Evolutionary conservation across 2,329 filamentous ascomycete species (phyloP).

Genomic region (Talaromyces sp.): DNA sequence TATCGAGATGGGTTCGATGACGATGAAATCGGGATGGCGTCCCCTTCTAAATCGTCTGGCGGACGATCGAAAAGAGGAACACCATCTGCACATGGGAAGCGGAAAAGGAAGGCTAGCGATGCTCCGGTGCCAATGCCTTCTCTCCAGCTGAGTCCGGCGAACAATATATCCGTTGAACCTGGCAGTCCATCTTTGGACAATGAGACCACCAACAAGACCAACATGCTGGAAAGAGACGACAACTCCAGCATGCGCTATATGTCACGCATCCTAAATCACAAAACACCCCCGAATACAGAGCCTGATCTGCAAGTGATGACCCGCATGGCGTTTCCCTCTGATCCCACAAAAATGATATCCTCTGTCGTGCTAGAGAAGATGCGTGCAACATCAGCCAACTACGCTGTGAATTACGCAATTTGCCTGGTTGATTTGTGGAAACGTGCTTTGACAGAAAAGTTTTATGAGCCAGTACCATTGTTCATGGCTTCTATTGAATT

Average conservation of each 20-base stretch:
- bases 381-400: constrained; percentile 37
- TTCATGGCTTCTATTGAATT: constrained; percentile 38
- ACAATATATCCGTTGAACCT: background rate
- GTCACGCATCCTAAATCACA: constrained; percentile 53
- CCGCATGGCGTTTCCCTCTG: constrained; percentile 49
- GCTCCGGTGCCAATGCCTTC: constrained; percentile 46
- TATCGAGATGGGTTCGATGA: constrained; percentile 62
- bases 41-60: constrained; percentile 47
- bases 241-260: constrained; percentile 37
- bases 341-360: constrained; percentile 44
- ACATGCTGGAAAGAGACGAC: constrained; percentile 11
- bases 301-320: constrained; percentile 52
- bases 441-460: constrained; percentile 51
- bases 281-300: constrained; percentile 42
- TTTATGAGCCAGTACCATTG: constrained; percentile 38
- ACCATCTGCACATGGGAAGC: constrained; percentile 53
- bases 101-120: constrained; percentile 49
- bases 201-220: constrained; percentile 4
- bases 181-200: constrained; percentile 17
- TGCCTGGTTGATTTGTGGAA: constrained; percentile 52
- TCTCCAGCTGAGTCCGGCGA: constrained; percentile 35
- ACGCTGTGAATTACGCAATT: constrained; percentile 46
- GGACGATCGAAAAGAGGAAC: constrained; percentile 47
- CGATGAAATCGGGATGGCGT: constrained; percentile 52
- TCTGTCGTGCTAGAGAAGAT: constrained; percentile 51